Conservation (phyloP, 177 flowering plant species). For the Vitis hybrid region DNA sequence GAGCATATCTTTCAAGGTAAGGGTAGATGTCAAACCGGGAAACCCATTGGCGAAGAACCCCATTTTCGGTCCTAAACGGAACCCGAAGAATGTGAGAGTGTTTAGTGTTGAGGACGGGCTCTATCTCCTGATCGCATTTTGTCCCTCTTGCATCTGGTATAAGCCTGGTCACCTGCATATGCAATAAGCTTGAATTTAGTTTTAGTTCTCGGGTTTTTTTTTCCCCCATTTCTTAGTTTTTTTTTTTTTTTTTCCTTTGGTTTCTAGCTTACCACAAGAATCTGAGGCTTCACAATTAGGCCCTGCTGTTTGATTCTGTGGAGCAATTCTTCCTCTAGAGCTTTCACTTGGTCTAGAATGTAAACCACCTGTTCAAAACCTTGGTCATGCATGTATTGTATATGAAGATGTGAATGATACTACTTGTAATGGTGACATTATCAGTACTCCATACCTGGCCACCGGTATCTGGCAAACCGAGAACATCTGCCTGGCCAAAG, state of each 20-base stretch:
- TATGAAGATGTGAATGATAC: neutral
- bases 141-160: constrained; percentile 61
- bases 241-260: too few relatives aligned
- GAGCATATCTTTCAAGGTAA: constrained; percentile 53
- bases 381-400: neutral
- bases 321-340: constrained; percentile 84
- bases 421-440: neutral
- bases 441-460: constrained; percentile 68
- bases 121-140: constrained; percentile 58
- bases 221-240: too few relatives aligned
- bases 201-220: neutral
- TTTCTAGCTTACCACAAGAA: constrained; percentile 53
- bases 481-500: constrained; percentile 91
- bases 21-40: constrained; percentile 69
- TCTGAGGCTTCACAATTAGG: constrained; percentile 68
- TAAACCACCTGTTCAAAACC: constrained; percentile 66
- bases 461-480: constrained; percentile 97
- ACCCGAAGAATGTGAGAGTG: constrained; percentile 57
- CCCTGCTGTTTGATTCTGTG: constrained; percentile 83
- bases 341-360: constrained; percentile 93
- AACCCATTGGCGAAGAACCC: constrained; percentile 53
- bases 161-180: constrained; percentile 48
- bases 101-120: constrained; percentile 41
- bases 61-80: constrained; percentile 52
- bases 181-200: neutral